Evolutionary conservation across 805 yeast genomes (phyloP), one percentile per base, ranked within the genome.

Genomic region (Cyberlindnera misumaiensis): DNA sequence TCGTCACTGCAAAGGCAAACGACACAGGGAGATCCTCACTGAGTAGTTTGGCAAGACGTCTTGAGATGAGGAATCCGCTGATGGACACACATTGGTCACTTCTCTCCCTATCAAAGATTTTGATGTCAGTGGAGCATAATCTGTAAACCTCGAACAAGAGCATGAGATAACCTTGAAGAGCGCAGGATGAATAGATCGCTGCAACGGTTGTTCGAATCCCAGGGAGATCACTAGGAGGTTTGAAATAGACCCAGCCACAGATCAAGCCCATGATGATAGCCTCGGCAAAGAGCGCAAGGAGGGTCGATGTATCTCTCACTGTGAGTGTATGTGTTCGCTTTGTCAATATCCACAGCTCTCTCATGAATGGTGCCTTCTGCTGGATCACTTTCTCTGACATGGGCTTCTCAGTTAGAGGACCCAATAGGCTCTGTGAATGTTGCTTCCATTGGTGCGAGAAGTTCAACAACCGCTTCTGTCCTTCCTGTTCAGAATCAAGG

Each of bases 191-290:
- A 52, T 79, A 80, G 2, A 77, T 44, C 1, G 77, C 67, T 14
- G 76, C 73, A 25, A 71, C 56, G 3, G 53, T 55, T 0, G 94
- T 71, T 41, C 93, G 60, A 9, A 83, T 68, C 3, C 95, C 95
- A 1, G 76, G 64, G 15, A 78, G 42, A 22, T 71, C 64, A 9
- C 68, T 64, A 5, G 70, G 72, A 2, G 89, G 89, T 42, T 73
- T 73, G 54, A 60, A 81, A 52, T 79, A 87, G 33, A 86, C 73
- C 89, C 93, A 84, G 0, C 95, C 95, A 30, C 74, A 63, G 26
- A 55, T 41, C n/a, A 44, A 16, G 3, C 51, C 58, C 56, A 55
- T 54, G 16, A 48, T 17, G 11, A 46, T 40, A 1, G 53, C 40
- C 28, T 51, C 57, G 4, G 27, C 32, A 8, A 40, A 30, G 9